These are phyloP conservation scores for Russula lepida DNA, from an alignment of 768 basidiomycete species.

Conservation along the genomic window DNA sequence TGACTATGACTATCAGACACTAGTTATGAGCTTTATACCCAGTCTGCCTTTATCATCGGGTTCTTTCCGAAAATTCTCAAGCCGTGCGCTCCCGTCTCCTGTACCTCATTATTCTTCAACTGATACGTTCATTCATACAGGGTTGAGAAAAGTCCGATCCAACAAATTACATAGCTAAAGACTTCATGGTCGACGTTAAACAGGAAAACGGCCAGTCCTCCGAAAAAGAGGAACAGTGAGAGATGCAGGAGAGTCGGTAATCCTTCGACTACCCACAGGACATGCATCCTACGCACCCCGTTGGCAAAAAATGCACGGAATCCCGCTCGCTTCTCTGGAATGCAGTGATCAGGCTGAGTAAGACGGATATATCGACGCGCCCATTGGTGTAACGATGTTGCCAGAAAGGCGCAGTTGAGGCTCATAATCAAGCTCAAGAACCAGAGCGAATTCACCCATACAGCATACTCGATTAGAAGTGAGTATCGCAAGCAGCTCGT, in stretches of 20 bases:
- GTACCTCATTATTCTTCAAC: slow-evolving; percentile 20
- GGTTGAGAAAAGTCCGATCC: neutral
- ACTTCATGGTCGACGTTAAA: neutral
- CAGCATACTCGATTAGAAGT: slow-evolving; percentile 29
- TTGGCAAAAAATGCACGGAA: neutral
- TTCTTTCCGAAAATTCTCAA: slow-evolving; percentile 36
- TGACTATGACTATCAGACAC: slow-evolving; percentile 32
- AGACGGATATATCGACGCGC: no score
- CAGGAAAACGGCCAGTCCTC: neutral
- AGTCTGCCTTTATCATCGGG: slow-evolving; percentile 28
- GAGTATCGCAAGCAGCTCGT: slow-evolving; percentile 69
- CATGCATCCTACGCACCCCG: neutral
- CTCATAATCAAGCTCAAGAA: no score
- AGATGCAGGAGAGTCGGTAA: neutral
- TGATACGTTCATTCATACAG: neutral
- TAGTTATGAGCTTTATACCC: slow-evolving; percentile 32
- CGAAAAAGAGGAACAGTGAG: neutral
- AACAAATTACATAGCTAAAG: neutral
- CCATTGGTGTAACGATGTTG: no score
- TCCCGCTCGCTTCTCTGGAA: neutral
- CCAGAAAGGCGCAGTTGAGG: no score
- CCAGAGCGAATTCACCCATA: no score
- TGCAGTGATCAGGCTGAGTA: neutral
- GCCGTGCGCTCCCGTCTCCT: slow-evolving; percentile 29
- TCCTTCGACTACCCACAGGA: neutral